Evolutionary conservation across 2,329 filamentous ascomycete genomes (phyloP), one percentile per base, ranked within the genome.

Genomic region (Penicillium thymicola): DNA sequence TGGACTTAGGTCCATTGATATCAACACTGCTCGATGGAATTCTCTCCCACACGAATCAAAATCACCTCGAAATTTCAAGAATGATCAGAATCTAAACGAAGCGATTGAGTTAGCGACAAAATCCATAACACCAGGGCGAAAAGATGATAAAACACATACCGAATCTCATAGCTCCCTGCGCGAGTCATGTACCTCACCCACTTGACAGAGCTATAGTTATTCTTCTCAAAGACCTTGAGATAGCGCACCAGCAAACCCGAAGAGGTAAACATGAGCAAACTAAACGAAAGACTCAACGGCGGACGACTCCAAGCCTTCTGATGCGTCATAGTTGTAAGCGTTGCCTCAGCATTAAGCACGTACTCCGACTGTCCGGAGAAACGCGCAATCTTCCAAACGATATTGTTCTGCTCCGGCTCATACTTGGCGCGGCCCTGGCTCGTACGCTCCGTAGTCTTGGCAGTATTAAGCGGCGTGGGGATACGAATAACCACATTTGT

Each of bases 161-260:
- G 83, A 72, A 99, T 96, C 78, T 99, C 94, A 75, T 99, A 99
- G 75, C 92, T 97, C 28, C 94, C 94, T 16, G 93, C 94, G 64
- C 93, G 86, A 18, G 94, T 99, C 94, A 99, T 97, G 76, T 99
- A 99, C 67, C 94, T 82, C 67, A 99, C 94, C 94, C 94, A 99
- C 76, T 99, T 99, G 47, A 99, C 94, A 71, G 92, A 96, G 61
- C 90, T 95, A 74, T 99, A 99, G 76, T 97, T 97, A 76, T 85
- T 94, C 86, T 99, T 99, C 79, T 99, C 94, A 78, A 99, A 99
- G 2, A 99, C 94, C 78, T 99, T 99, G 56, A 99, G 78, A 74
- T 99, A 99, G 48, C 95, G 82, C 55, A 99, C 94, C 62, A 99
- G 72, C 70, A 99, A 73, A 0, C 94, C 94, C 0, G 89, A 95